phyloP scores from a whole-genome alignment of 2,329 filamentous ascomycete species.

The Fusarium graminum region DNA sequence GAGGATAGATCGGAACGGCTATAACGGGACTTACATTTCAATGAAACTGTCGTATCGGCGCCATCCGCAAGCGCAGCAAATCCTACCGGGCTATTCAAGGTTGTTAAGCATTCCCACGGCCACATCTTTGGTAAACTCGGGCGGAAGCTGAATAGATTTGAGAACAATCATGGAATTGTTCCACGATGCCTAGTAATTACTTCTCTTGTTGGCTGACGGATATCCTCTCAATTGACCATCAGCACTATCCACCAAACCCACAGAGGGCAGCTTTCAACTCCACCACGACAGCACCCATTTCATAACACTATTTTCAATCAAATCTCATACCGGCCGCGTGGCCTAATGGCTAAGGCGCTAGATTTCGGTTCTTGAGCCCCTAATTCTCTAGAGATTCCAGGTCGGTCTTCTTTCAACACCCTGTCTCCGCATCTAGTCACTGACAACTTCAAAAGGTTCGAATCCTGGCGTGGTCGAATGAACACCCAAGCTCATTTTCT shows the following conservation, averaged over 20 bases:
- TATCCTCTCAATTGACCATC: constrained; percentile 7
- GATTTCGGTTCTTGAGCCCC: too few species aligned
- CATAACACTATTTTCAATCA: too few species aligned
- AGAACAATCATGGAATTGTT: constrained; percentile 18
- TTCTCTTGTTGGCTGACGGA: constrained; percentile 11
- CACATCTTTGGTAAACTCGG: constrained; percentile 3
- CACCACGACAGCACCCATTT: too few species aligned
- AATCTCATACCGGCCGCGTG: too few species aligned
- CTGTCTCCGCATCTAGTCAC: too few species aligned
- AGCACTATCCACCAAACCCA: not conserved
- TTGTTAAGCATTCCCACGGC: constrained; percentile 39
- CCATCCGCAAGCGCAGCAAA: constrained; percentile 4
- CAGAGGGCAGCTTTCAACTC: too few species aligned
- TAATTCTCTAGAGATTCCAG: too few species aligned
- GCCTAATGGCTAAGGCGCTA: too few species aligned
- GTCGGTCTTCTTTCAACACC: too few species aligned
- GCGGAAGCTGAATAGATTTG: constrained; percentile 1
- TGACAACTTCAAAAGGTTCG: constrained; percentile 29
- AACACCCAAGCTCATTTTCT: not conserved
- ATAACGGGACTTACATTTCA: constrained; percentile 20
- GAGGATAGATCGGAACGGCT: constrained; percentile 43
- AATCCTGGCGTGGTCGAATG: constrained; percentile 46
- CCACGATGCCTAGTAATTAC: constrained; percentile 12
- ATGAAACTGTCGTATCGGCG: constrained; percentile 1
- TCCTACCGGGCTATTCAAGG: constrained; percentile 31